A percentile compares a stretch with the other conserved stretches of the same genome.
Evolutionary conservation across 208 protist species (phyloP).

Genomic region (Trypanosoma boissoni): DNA sequence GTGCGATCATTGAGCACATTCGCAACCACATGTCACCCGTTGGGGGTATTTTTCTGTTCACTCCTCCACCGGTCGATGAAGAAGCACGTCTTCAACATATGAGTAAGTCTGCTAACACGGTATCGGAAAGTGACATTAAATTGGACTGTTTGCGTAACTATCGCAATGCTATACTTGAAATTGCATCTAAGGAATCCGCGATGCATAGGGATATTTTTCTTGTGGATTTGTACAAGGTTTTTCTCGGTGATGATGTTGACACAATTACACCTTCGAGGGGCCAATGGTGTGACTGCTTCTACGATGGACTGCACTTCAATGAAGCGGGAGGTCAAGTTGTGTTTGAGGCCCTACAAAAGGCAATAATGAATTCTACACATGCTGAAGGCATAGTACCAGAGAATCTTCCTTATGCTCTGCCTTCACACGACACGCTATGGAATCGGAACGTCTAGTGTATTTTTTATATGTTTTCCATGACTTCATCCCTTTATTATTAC

Average conservation of each 20-base stretch:
- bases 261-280: conserved; percentile 16
- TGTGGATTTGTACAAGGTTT: conserved; percentile 30
- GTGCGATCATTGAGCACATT: conserved; percentile 31
- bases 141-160: conserved; percentile 25
- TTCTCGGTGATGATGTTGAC: conserved; percentile 25
- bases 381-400: conserved; percentile 21
- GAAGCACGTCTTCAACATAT: conserved; percentile 20
- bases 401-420: conserved; percentile 13
- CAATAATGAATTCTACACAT: conserved; percentile 21
- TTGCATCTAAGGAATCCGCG: conserved; percentile 13
- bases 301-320: conserved; percentile 49
- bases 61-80: conserved; percentile 37
- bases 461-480: too few relatives aligned
- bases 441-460: too few relatives aligned
- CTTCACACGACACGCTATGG: conserved; percentile 12
- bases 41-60: conserved; percentile 45
- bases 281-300: conserved; percentile 18
- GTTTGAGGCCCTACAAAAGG: conserved; percentile 33
- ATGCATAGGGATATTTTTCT: conserved; percentile 21
- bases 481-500: too few relatives aligned
- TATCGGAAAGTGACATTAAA: background rate
- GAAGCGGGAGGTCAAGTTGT: conserved; percentile 25
- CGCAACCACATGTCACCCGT: conserved; percentile 23
- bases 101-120: background rate
- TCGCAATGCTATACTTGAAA: conserved; percentile 28